A percentile compares a stretch with the other conserved stretches of the same genome.
Conservation (phyloP, 177 flowering plant genomes). For the Vitis hybrid region DNA sequence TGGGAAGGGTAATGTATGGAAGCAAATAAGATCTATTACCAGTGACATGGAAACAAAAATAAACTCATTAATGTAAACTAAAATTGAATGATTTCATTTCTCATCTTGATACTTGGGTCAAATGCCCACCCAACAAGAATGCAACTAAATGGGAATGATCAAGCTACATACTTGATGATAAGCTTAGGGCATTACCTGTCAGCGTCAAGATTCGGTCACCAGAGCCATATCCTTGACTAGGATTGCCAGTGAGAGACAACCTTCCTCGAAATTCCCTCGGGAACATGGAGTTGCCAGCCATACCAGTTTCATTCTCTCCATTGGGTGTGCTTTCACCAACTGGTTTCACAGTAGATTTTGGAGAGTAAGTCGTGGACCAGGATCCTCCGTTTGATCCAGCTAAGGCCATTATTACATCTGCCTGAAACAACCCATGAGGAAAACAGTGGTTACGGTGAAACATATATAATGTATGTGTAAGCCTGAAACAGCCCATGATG, state of each 20-base stretch:
- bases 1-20: too few relatives aligned
- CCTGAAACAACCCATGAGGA: constrained; percentile 46
- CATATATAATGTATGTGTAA: too few relatives aligned
- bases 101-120: not conserved
- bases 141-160: not conserved
- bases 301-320: constrained; percentile 40
- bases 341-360: constrained; percentile 40
- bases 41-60: not conserved
- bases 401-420: constrained; percentile 89
- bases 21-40: not conserved
- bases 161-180: constrained; percentile 6
- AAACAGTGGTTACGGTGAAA: not conserved
- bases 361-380: constrained; percentile 75
- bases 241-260: constrained; percentile 30
- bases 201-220: constrained; percentile 26
- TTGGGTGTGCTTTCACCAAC: constrained; percentile 34
- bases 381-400: constrained; percentile 94
- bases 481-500: too few relatives aligned
- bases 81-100: not conserved
- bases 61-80: not conserved
- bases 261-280: constrained; percentile 43
- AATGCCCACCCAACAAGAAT: not conserved
- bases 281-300: constrained; percentile 24
- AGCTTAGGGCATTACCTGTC: constrained; percentile 18
- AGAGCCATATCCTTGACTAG: constrained; percentile 37